Evolutionary conservation across 2,329 filamentous ascomycete genomes (phyloP).

Genomic region (Lecanicillium sp.): DNA sequence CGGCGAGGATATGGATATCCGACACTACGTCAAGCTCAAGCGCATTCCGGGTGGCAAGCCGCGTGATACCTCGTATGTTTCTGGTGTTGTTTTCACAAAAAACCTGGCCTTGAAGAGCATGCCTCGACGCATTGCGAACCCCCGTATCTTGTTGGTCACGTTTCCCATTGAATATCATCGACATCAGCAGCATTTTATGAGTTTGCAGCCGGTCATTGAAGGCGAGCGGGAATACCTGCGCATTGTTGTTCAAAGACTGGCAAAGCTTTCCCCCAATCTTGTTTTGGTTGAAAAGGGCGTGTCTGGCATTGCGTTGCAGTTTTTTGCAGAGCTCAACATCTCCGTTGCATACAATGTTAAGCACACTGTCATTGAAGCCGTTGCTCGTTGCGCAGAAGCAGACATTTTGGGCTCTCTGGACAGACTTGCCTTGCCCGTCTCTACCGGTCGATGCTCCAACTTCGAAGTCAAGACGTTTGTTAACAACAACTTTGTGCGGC

Average conservation of each 20-base stretch:
- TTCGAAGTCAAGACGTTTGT: slow-evolving; percentile 97
- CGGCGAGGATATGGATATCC: slow-evolving; percentile 93
- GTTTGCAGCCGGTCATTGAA: slow-evolving; percentile 89
- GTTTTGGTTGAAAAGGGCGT: slow-evolving; percentile 91
- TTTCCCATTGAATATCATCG: slow-evolving; percentile 95
- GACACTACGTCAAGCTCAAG: slow-evolving; percentile 96
- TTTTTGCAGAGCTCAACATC: slow-evolving; percentile 81
- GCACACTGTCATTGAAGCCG: slow-evolving; percentile 88
- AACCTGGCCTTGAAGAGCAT: slow-evolving; percentile 96
- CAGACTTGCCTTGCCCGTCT: slow-evolving; percentile 69
- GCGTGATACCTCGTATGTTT: slow-evolving; percentile 91
- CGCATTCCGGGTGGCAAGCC: slow-evolving; percentile 88
- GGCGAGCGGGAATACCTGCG: slow-evolving; percentile 92
- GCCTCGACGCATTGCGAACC: slow-evolving; percentile 76
- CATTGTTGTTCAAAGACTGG: slow-evolving; percentile 87
- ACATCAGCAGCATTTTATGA: slow-evolving; percentile 89
- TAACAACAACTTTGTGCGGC: slow-evolving; percentile 63
- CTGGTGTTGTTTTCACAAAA: slow-evolving; percentile 94
- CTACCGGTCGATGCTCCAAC: slow-evolving; percentile 72
- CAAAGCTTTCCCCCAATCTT: slow-evolving; percentile 75
- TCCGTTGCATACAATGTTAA: slow-evolving; percentile 97
- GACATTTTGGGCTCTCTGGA: slow-evolving; percentile 92
- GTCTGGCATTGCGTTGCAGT: slow-evolving; percentile 82
- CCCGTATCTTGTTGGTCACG: slow-evolving; percentile 84
- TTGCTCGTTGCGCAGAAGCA: slow-evolving; percentile 85